These are phyloP conservation scores for Elymus sibiricus DNA, from an alignment of 176 grass and related monocot genomes.

Conservation along the genomic window DNA sequence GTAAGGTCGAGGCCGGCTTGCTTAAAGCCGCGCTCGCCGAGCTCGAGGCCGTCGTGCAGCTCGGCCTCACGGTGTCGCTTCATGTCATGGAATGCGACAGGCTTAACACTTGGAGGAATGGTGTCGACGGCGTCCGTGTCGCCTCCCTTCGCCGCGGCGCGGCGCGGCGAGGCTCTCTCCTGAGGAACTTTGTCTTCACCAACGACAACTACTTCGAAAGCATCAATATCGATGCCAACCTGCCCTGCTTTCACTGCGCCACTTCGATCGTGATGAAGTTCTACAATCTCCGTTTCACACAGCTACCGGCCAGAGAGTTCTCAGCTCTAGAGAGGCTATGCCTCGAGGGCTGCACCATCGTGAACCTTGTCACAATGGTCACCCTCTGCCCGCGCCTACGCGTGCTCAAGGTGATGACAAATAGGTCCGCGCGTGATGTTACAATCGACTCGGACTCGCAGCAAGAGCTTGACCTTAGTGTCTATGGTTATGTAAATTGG, in stretches of 20 bases:
- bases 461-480: not conserved
- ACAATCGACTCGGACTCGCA: no score
- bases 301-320: not conserved
- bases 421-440: no score
- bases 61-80: not conserved
- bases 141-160: not conserved
- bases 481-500: no score
- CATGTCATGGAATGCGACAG: not conserved
- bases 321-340: no score
- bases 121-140: not conserved
- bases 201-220: no score
- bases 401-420: no score
- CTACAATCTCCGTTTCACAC: not conserved
- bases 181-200: not conserved
- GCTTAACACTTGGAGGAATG: not conserved
- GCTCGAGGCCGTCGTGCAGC: not conserved
- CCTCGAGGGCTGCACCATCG: no score
- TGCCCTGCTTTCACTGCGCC: not conserved
- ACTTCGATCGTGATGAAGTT: not conserved
- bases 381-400: no score
- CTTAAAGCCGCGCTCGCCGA: not conserved
- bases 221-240: no score
- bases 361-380: no score
- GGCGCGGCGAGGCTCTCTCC: not conserved
- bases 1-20: not conserved